A percentile compares a stretch with the other conserved stretches of the same genome.
Conservation (phyloP, 2,329 filamentous ascomycete species). For the Venturia asperata region DNA sequence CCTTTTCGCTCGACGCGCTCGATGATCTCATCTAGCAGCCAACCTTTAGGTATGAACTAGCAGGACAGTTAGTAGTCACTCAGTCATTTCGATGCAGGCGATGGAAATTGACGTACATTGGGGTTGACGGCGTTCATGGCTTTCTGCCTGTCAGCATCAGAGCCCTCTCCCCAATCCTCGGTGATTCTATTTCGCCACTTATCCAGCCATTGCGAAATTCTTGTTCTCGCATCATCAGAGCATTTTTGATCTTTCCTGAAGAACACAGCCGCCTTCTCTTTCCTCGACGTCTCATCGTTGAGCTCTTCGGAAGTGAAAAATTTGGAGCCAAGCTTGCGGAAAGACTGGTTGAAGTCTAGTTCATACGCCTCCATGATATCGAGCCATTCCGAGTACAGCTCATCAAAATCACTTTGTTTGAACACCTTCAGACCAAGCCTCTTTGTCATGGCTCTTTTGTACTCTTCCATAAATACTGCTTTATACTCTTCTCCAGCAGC, state of each 20-base stretch:
- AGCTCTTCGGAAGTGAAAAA: constrained; percentile 55
- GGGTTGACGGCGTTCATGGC: constrained; percentile 86
- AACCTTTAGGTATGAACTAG: constrained; percentile 75
- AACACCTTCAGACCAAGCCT: constrained; percentile 68
- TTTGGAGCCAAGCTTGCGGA: constrained; percentile 63
- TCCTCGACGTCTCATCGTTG: constrained; percentile 55
- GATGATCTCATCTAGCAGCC: constrained; percentile 92
- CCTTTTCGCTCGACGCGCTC: constrained; percentile 75
- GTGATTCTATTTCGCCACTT: constrained; percentile 64
- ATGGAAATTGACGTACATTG: constrained; percentile 45
- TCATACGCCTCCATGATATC: constrained; percentile 75
- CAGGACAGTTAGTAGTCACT: constrained; percentile 3
- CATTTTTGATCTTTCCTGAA: constrained; percentile 66
- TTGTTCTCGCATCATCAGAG: constrained; percentile 54
- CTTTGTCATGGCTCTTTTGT: constrained; percentile 74
- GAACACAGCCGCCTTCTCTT: constrained; percentile 62
- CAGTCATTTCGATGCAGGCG: background rate
- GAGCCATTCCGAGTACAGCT: constrained; percentile 72
- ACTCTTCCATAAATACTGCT: constrained; percentile 78
- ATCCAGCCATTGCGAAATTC: constrained; percentile 73
- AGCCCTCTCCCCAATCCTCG: constrained; percentile 65
- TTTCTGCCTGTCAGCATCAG: constrained; percentile 54
- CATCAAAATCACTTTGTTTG: constrained; percentile 69
- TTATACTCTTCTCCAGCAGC: constrained; percentile 82
- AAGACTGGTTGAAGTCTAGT: constrained; percentile 91